Evolutionary conservation across 1,284 basidiomycete genomes (phyloP).

Genomic region (Apiotrichum akiyoshidainum): DNA sequence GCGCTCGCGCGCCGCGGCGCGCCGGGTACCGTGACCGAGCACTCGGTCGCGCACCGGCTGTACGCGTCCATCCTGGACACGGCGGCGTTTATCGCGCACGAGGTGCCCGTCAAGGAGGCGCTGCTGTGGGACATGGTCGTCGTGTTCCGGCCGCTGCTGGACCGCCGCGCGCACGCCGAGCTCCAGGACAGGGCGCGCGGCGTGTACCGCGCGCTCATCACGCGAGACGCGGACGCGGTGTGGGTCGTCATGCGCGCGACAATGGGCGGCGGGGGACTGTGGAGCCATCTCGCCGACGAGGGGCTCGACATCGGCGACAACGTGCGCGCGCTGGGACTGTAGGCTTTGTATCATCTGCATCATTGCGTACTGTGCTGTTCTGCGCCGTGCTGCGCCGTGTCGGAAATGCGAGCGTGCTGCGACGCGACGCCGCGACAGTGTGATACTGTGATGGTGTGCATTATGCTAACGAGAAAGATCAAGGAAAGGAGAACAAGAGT

Average conservation of each 20-base stretch:
- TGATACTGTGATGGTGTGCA: no score
- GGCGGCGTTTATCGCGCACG: conserved; percentile 62
- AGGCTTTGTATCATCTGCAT: no score
- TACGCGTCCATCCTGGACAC: conserved; percentile 69
- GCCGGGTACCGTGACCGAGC: conserved; percentile 34
- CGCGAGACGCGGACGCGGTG: conserved; percentile 69
- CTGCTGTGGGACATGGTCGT: conserved; percentile 74
- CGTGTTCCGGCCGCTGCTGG: conserved; percentile 70
- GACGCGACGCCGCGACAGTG: no score
- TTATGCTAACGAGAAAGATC: no score
- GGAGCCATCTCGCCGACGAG: conserved; percentile 33
- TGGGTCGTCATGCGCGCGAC: conserved; percentile 72
- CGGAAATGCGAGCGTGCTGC: no score
- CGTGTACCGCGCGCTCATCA: conserved; percentile 62
- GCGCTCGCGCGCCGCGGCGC: conserved; percentile 61
- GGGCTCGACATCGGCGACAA: conserved; percentile 21
- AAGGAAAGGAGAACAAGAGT: no score
- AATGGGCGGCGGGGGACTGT: conserved; percentile 21
- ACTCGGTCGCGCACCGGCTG: conserved; percentile 66
- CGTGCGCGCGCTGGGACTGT: background rate
- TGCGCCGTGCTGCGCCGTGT: no score
- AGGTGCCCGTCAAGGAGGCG: conserved; percentile 65
- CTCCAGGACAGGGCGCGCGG: conserved; percentile 64
- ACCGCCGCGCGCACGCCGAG: conserved; percentile 63
- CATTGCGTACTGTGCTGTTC: no score